phyloP scores from a whole-genome alignment of 768 basidiomycete species.

The Naganishia antarctica region DNA sequence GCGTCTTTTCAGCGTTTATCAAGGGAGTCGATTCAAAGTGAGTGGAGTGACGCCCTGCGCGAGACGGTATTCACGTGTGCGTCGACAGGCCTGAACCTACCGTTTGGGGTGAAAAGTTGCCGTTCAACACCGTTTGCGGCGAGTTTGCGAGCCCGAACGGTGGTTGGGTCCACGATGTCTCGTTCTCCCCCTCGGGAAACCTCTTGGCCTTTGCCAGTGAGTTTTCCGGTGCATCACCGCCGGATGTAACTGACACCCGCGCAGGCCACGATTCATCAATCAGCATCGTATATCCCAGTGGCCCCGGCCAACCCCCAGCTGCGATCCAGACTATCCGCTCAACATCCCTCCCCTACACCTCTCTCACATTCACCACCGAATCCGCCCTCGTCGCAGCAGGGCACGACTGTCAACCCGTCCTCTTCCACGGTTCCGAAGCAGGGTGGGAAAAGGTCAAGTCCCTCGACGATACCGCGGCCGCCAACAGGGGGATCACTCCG shows the following conservation, averaged over 20 bases:
- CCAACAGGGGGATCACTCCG: constrained; percentile 48
- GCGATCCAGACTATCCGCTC: constrained; percentile 68
- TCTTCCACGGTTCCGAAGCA: constrained; percentile 66
- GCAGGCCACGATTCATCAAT: constrained; percentile 92
- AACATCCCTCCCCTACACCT: constrained; percentile 72
- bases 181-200: constrained; percentile 95
- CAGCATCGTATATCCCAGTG: constrained; percentile 80
- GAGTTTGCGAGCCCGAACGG: constrained; percentile 84
- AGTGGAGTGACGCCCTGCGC: constrained; percentile 29
- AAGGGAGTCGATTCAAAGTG: constrained; percentile 94
- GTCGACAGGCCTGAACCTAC: constrained; percentile 68
- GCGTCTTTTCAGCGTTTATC: constrained; percentile 96
- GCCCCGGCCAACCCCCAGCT: constrained; percentile 53
- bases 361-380: constrained; percentile 81
- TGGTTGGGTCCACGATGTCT: constrained; percentile 95
- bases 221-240: constrained; percentile 43
- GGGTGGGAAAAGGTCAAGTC: constrained; percentile 79
- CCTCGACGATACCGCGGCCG: constrained; percentile 70
- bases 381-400: constrained; percentile 81
- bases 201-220: constrained; percentile 84
- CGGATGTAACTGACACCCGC: background rate
- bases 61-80: background rate
- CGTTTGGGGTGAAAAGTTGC: constrained; percentile 96
- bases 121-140: constrained; percentile 95
- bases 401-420: constrained; percentile 92